These are phyloP conservation scores for Aspergillus homomorphus DNA, from an alignment of 495 filamentous ascomycete genomes.

Conservation along the genomic window DNA sequence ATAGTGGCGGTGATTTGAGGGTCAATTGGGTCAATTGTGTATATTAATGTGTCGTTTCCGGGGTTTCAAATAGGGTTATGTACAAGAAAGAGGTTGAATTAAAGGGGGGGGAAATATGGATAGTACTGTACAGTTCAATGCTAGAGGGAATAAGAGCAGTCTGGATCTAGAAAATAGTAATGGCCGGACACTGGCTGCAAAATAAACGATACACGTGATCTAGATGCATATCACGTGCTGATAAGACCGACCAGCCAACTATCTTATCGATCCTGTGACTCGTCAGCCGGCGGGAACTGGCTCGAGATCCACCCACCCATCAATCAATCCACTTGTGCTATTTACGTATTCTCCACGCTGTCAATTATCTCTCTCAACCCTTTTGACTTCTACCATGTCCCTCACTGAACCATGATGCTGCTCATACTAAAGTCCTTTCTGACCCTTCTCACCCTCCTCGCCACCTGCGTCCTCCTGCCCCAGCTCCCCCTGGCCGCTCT, in stretches of 20 bases:
- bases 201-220: no score
- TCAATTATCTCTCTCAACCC: neutral
- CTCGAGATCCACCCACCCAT: neutral
- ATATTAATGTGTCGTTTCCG: no score
- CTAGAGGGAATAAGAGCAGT: no score
- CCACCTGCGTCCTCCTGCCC: conserved; percentile 38
- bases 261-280: neutral
- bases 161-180: no score
- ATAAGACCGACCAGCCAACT: neutral
- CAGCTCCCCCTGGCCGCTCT: conserved; percentile 34
- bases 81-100: no score
- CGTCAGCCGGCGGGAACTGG: neutral
- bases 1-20: neutral
- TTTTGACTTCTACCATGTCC: conserved; percentile 10
- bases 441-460: conserved; percentile 33
- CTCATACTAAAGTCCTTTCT: conserved; percentile 34
- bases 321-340: neutral
- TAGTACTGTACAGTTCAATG: no score
- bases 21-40: neutral
- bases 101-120: no score
- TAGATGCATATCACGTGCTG: neutral
- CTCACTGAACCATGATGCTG: conserved; percentile 31
- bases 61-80: no score
- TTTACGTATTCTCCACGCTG: conserved; percentile 5
- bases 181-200: no score